These are phyloP conservation scores for Nitzschia sp. DNA, from an alignment of 108 stramenopile species.

Conservation along the genomic window DNA sequence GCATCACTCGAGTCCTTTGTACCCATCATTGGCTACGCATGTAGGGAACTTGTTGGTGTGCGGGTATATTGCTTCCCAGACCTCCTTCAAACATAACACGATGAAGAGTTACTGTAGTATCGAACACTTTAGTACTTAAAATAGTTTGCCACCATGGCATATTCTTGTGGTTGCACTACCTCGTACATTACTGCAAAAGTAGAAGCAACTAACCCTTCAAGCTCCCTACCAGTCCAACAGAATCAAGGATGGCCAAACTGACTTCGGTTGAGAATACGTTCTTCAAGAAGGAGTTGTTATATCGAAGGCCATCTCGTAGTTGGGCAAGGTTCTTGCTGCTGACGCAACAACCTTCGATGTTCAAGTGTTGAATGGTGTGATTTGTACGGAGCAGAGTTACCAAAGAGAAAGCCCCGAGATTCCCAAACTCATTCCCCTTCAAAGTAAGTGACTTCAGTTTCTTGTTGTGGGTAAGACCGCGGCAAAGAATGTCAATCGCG, in stretches of 20 bases:
- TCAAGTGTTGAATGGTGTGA: slow-evolving; percentile 8
- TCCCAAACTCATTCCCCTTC: slow-evolving; percentile 12
- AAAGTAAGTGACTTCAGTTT: slow-evolving; percentile 10
- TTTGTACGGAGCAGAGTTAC: slow-evolving; percentile 5
- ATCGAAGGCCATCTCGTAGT: slow-evolving; percentile 11
- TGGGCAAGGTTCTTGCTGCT: slow-evolving; percentile 1
- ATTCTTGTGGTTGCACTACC: too few species aligned
- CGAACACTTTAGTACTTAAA: too few species aligned
- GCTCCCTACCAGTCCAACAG: slow-evolving; percentile 16
- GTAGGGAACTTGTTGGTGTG: too few species aligned
- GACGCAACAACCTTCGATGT: slow-evolving; percentile 7
- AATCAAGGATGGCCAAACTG: slow-evolving; percentile 19
- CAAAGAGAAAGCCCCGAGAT: slow-evolving; percentile 11
- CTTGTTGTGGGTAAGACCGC: slow-evolving; percentile 3
- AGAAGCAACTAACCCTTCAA: neutral
- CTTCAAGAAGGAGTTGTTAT: slow-evolving; percentile 26
- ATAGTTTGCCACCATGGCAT: too few species aligned
- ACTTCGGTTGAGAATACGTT: slow-evolving; percentile 18
- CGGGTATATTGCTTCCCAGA: too few species aligned
- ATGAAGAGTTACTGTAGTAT: too few species aligned
- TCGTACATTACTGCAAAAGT: too few species aligned
- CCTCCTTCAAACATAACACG: too few species aligned
- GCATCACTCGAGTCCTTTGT: too few species aligned
- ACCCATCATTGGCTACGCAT: too few species aligned
- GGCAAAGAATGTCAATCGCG: slow-evolving; percentile 5